These are phyloP conservation scores for Vairimorpha necatrix DNA, from an alignment of 371 early-diverging fungal species.

Conservation along the genomic window DNA sequence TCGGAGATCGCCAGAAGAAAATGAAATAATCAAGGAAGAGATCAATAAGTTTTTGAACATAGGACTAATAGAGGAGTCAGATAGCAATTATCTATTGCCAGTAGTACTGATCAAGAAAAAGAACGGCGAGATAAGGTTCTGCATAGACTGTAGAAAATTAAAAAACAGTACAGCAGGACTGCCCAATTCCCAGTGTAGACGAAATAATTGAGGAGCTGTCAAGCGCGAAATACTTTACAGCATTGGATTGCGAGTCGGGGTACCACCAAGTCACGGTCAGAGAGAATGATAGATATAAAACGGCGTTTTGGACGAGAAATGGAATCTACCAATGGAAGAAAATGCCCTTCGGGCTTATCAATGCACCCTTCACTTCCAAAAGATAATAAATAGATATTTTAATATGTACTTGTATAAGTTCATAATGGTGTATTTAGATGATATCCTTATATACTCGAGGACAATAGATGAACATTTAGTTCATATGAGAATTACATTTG, in stretches of 20 bases:
- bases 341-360: too few species aligned
- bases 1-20: neutral
- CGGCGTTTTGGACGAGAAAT: neutral
- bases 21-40: neutral
- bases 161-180: slow-evolving; percentile 11
- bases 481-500: neutral
- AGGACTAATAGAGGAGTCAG: neutral
- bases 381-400: neutral
- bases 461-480: neutral
- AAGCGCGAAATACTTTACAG: neutral
- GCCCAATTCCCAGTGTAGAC: slow-evolving; percentile 9
- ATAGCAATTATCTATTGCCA: neutral
- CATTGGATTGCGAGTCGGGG: slow-evolving; percentile 26
- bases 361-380: neutral
- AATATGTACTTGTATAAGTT: neutral
- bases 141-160: slow-evolving; percentile 12
- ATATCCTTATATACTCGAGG: neutral
- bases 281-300: neutral
- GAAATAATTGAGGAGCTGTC: neutral
- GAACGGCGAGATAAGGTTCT: slow-evolving; percentile 14
- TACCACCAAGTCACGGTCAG: neutral
- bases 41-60: neutral
- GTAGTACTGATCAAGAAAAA: neutral
- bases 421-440: neutral
- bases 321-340: neutral